A percentile compares a stretch with the other conserved stretches of the same genome.
phyloP scores from a whole-genome alignment of 345 rosid genomes.

The Brassica carinata region DNA sequence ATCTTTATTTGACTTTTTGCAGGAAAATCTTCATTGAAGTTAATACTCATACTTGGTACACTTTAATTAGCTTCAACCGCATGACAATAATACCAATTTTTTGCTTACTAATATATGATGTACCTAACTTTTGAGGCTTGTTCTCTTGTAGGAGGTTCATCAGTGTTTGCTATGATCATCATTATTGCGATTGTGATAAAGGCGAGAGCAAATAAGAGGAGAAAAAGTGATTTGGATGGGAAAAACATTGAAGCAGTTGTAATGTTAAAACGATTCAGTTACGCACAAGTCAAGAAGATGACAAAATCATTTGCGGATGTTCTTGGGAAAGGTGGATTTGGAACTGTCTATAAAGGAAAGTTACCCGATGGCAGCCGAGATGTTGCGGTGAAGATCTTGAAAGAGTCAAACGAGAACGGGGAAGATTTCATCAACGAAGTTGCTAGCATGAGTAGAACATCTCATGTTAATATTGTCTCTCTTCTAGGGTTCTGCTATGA shows the following conservation, averaged over 20 bases:
- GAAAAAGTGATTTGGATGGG: constrained; percentile 19
- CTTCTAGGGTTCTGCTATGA: constrained; percentile 53
- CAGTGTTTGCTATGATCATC: constrained; percentile 6
- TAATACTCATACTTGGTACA: constrained; percentile 31
- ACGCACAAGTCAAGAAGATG: constrained; percentile 43
- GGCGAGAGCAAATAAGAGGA: neutral
- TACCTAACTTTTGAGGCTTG: neutral
- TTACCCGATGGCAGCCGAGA: constrained; percentile 27
- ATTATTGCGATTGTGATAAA: constrained; percentile 12
- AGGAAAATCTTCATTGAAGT: constrained; percentile 18
- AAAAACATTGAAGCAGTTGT: constrained; percentile 21
- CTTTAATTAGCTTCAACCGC: neutral
- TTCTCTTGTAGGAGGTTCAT: constrained; percentile 21
- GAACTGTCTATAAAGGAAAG: constrained; percentile 35
- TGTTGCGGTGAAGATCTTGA: constrained; percentile 43
- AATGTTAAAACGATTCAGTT: constrained; percentile 31
- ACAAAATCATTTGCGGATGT: constrained; percentile 40
- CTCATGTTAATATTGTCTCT: constrained; percentile 52
- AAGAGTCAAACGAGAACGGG: constrained; percentile 32
- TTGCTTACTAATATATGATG: neutral
- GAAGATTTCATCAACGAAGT: constrained; percentile 47
- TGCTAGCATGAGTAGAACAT: constrained; percentile 45
- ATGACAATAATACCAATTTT: neutral
- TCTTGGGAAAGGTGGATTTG: constrained; percentile 44
- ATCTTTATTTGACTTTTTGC: constrained; percentile 7